Percentiles rank a stretch among this genome's conserved stretches.
Evolutionary conservation across 176 grass and related monocot genomes (phyloP).

Genomic region (Musa troglodytarum): DNA sequence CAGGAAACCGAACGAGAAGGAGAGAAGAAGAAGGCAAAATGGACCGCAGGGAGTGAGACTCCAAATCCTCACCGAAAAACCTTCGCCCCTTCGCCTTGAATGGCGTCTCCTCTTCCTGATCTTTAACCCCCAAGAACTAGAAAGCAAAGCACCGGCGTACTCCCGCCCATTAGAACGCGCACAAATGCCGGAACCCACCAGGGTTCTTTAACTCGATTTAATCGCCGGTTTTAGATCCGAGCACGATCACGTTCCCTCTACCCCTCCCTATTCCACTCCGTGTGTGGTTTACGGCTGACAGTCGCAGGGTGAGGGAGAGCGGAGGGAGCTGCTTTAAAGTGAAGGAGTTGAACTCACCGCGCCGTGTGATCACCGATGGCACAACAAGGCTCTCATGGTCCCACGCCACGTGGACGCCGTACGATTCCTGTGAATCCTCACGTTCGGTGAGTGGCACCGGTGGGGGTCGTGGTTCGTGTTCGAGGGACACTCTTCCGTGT

Average conservation of each 20-base stretch:
- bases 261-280: background rate
- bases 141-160: background rate
- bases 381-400: background rate
- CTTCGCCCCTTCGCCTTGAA: background rate
- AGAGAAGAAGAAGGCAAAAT: background rate
- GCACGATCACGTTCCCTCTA: background rate
- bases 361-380: background rate
- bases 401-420: background rate
- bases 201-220: background rate
- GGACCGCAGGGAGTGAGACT: background rate
- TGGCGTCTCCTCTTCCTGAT: background rate
- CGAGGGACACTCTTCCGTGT: too few species aligned
- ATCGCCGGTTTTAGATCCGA: background rate
- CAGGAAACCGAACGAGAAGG: background rate
- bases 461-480: too few species aligned
- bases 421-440: background rate
- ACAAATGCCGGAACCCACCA: background rate
- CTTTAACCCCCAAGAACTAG: background rate
- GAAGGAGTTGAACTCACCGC: background rate
- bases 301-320: background rate
- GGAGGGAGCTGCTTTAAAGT: slow-evolving; percentile 1
- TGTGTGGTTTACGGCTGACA: background rate
- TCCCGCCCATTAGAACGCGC: background rate
- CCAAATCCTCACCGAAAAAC: background rate
- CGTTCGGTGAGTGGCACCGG: background rate